Evolutionary conservation across 352 stramenopile genomes (phyloP).

Genomic region (Phytophthora parvispora): DNA sequence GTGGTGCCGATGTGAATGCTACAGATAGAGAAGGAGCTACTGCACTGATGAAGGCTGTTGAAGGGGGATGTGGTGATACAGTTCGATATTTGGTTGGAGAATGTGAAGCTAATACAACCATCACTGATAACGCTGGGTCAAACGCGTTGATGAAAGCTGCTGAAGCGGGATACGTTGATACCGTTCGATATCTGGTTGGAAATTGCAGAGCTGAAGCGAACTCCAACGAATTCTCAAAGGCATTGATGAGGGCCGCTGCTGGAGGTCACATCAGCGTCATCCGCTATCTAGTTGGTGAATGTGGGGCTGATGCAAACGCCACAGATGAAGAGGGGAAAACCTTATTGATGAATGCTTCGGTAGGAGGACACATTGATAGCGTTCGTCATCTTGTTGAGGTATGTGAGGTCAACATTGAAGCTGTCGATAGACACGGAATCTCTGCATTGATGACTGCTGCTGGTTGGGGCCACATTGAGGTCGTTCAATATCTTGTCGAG

Average conservation of each 20-base stretch:
- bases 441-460: no score
- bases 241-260: not conserved
- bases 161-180: no score
- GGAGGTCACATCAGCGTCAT: not conserved
- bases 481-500: not conserved
- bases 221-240: no score
- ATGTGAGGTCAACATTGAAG: no score
- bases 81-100: not conserved
- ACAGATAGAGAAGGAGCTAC: not conserved
- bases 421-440: no score
- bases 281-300: not conserved
- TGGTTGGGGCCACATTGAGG: no score
- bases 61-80: not conserved
- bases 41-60: not conserved
- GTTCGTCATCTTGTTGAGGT: no score
- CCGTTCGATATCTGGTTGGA: no score
- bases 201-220: no score
- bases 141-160: no score
- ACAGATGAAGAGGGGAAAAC: not conserved
- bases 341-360: not conserved
- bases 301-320: not conserved
- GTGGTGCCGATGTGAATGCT: not conserved
- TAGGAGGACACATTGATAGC: not conserved
- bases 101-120: no score
- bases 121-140: no score